Evolutionary conservation across 768 basidiomycete genomes (phyloP), one percentile per base, ranked within the genome.

Genomic region (Dioszegia hungarica): DNA sequence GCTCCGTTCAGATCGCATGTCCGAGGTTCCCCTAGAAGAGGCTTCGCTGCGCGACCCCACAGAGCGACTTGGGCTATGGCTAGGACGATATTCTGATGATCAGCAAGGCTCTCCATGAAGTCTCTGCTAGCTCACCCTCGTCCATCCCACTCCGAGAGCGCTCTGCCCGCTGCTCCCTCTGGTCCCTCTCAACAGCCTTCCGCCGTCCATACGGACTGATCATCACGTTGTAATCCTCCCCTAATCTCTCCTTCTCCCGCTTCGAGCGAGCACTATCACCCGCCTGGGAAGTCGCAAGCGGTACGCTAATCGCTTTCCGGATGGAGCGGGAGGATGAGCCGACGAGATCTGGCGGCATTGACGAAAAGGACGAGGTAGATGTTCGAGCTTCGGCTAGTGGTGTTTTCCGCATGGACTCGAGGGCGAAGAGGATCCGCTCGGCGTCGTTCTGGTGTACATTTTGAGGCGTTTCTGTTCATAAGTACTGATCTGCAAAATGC

Each of bases 151-250:
- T 54, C n/a, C 24, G 20, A 8, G 54, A 41, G 27, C 50, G 19
- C 39, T 52, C 59, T 36, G 54, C 52, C 39, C 66, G 41, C 17
- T 43, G 53, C 28, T 68, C 65, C 40, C 62, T 54, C 3, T 51
- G 55, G 12, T 57, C 61, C 31, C 59, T 20, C 33, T 72, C 70
- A 3, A 57, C 63, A 33, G 64, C 63, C 41, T 56, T 60, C 19
- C 71, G 43, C 31, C 71, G 45, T 9, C 68, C 68, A 51, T 73
- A 73, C 25, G 71, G 71, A 54, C 71, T 73, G 43, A 73, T 70
- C 68, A 73, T 63, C 20, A 73, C 61, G n/a, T 62, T 68, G 14
- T 61, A 56, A n/a, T 62, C 53, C 22, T 63, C 62, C 8, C 50
- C 66, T 38, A 60, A 31, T 31, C 68, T 49, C 14, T 69, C 68